Base-by-base conservation (phyloP, 331 rosid genomes). In the Pyrus hybrid region DNA sequence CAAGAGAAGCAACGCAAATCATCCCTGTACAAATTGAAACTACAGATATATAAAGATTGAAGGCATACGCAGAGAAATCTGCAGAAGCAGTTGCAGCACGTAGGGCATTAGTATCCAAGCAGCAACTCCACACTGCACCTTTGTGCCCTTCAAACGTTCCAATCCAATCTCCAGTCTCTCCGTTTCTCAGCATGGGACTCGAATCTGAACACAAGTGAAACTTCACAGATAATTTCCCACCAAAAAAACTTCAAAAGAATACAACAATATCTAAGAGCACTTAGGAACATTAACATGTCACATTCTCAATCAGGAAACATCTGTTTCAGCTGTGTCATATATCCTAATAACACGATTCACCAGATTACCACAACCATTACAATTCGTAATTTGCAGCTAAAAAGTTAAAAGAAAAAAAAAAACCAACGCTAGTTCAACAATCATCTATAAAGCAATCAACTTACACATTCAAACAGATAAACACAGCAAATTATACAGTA, bases 71-170 rank as follows among this genome's bases (percentile, higher is more conserved):
- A 23, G 99, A 84, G 82, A 92, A 95, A 84, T 95, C 99, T 25
- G 99, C 99, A 13, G 99, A 95, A 67, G 93, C 99, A 80, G 97
- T 88, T 20, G 99, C 99, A 54, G 98, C 99, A 32, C 93, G 97
- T 51, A 95, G 85, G 22, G 99, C 98, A 77, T 88, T 92, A 51
- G 96, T 88, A 80, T 92, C 99, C 93, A 95, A 79, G 83, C 98
- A 89, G 87, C 99, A 95, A 77, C 99, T 95, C 99, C 99, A 95
- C 5, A 95, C 99, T 0, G 99, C 99, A 77, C 99, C 99, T 84
- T 95, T 95, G 79, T 95, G 99, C 41, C 99, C 99, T 83, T 92
- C 96, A 83, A 92, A 95, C 7, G 99, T 95, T 51, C 99, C 99
- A 74, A 95, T 89, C 99, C 99, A 95, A 78, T 95, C 99, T 60